Percentiles rank a stretch among this genome's conserved stretches.
Evolutionary conservation across 169 alveolate species (phyloP).

Genomic region (Babesia divergens): DNA sequence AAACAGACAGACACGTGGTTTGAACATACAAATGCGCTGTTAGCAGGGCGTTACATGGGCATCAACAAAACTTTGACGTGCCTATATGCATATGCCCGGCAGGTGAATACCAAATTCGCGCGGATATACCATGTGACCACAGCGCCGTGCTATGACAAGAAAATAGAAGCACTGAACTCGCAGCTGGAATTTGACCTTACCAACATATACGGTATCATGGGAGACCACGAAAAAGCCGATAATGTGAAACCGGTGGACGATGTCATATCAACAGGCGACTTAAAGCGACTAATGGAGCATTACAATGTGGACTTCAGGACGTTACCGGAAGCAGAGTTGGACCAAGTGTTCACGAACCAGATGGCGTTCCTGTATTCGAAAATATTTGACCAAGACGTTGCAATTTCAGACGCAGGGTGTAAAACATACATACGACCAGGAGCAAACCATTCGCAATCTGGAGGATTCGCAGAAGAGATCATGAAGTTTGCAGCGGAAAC

Average conservation of each 20-base stretch:
- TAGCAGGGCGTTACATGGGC: neutral
- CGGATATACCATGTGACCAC: constrained; percentile 78
- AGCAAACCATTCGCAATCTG: constrained; percentile 34
- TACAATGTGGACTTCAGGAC: constrained; percentile 17
- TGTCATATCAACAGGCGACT: constrained; percentile 49
- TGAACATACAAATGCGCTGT: neutral
- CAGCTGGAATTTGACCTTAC: constrained; percentile 7
- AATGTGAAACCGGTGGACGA: constrained; percentile 40
- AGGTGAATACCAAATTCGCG: neutral
- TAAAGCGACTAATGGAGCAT: constrained; percentile 27
- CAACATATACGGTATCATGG: neutral
- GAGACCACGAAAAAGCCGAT: neutral
- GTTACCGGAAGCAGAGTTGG: constrained; percentile 39
- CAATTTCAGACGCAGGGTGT: neutral
- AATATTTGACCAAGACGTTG: neutral
- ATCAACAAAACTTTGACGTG: neutral
- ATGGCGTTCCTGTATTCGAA: neutral
- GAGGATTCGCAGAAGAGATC: constrained; percentile 65
- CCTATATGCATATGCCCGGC: neutral
- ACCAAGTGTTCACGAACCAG: constrained; percentile 6
- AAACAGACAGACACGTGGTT: neutral
- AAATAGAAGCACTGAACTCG: constrained; percentile 75
- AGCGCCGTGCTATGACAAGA: constrained; percentile 93
- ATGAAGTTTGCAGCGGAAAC: constrained; percentile 19
- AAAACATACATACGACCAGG: constrained; percentile 16